Conservation (phyloP, 2,329 filamentous ascomycete species). For the Aureobasidium musti region DNA sequence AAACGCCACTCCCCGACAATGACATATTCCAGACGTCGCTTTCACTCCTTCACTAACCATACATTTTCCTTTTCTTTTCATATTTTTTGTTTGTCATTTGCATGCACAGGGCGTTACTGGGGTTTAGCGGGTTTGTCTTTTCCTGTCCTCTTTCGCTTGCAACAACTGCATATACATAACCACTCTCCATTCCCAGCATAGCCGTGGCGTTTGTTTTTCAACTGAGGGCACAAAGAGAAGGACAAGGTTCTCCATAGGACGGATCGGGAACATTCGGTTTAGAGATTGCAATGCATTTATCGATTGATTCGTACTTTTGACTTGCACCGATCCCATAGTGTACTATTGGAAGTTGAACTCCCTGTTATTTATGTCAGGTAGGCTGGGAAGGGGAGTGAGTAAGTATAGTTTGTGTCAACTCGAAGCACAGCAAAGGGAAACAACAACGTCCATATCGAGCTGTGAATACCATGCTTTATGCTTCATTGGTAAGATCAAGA, state of each 20-base stretch:
- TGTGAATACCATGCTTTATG: too few species aligned
- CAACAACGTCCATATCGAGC: too few species aligned
- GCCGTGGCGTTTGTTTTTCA: conserved; percentile 23
- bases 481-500: too few species aligned
- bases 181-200: conserved; percentile 32
- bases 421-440: too few species aligned
- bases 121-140: conserved; percentile 1
- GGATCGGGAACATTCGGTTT: too few species aligned
- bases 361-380: too few species aligned
- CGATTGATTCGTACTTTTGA: too few species aligned
- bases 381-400: too few species aligned
- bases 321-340: too few species aligned
- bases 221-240: background rate
- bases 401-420: too few species aligned
- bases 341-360: too few species aligned
- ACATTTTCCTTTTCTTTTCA: background rate
- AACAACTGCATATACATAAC: conserved; percentile 12
- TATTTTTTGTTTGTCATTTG: background rate
- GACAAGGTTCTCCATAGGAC: background rate
- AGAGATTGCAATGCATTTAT: too few species aligned
- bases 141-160: conserved; percentile 33
- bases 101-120: background rate
- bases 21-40: background rate
- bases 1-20: background rate
- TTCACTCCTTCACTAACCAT: background rate